Conservation (phyloP, 169 alveolate genomes). For the Plasmodium yoelii region DNA sequence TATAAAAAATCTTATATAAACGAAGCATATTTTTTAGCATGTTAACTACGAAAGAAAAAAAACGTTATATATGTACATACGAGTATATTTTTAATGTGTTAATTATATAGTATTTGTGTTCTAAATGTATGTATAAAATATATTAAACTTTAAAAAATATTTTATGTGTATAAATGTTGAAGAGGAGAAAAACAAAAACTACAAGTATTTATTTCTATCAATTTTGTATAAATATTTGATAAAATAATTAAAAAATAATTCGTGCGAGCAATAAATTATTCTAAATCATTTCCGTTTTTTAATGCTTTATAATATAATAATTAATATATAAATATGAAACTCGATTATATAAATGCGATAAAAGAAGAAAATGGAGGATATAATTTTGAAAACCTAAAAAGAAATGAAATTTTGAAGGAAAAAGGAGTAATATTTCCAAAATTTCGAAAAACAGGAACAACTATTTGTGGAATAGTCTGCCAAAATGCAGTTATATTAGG, state of each 20-base stretch:
- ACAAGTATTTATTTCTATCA: too few relatives aligned
- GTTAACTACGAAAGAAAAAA: not conserved
- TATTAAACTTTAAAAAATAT: not conserved
- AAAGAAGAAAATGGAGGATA: slow-evolving; percentile 76
- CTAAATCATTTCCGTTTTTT: too few relatives aligned
- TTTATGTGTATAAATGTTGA: slow-evolving; percentile 1
- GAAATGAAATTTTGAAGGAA: slow-evolving; percentile 74
- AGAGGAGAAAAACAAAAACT: not conserved
- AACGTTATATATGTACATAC: not conserved
- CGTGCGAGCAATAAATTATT: too few relatives aligned
- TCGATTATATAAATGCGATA: slow-evolving; percentile 61
- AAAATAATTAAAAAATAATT: too few relatives aligned
- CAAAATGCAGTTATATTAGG: slow-evolving; percentile 98
- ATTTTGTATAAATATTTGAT: too few relatives aligned
- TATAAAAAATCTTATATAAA: not conserved
- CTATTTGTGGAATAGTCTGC: slow-evolving; percentile 97
- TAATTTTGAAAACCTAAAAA: slow-evolving; percentile 69
- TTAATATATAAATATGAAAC: slow-evolving; percentile 50
- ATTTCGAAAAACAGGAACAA: slow-evolving; percentile 94
- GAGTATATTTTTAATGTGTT: not conserved
- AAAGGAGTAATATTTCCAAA: slow-evolving; percentile 66
- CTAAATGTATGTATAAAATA: not conserved
- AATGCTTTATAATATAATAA: not conserved
- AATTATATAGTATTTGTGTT: not conserved
- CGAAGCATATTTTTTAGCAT: not conserved